Conservation (phyloP, 495 filamentous ascomycete species). For the Cercophora sp. region DNA sequence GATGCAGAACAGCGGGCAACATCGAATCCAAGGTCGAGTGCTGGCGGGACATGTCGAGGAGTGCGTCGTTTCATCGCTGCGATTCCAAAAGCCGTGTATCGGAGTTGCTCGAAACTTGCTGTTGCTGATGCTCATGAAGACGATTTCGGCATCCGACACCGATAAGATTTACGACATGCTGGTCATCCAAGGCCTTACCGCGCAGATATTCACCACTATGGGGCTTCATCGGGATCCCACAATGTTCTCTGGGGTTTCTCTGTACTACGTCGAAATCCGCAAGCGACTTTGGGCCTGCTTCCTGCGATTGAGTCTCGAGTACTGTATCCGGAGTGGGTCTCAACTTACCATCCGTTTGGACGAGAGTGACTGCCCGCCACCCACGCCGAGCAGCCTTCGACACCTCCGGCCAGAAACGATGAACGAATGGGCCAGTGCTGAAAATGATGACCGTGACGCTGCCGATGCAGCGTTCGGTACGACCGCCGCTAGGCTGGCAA, state of each 20-base stretch:
- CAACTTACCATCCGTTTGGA: conserved; percentile 13
- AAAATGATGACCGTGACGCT: conserved; percentile 1
- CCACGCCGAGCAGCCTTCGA: conserved; percentile 1
- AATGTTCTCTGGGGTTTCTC: conserved; percentile 13
- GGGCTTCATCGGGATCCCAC: conserved; percentile 19
- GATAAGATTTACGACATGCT: conserved; percentile 21
- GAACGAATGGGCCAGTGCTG: not conserved
- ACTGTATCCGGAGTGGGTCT: conserved; percentile 21
- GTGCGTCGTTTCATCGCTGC: conserved; percentile 8
- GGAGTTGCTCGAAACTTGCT: conserved; percentile 21
- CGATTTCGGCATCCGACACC: conserved; percentile 20
- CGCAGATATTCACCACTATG: conserved; percentile 19
- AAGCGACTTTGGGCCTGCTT: conserved; percentile 20
- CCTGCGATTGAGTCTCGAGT: conserved; percentile 18
- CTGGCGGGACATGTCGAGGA: conserved; percentile 17
- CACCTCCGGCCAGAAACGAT: not conserved
- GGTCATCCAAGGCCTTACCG: conserved; percentile 16
- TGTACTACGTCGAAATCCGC: conserved; percentile 18
- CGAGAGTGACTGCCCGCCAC: conserved; percentile 21
- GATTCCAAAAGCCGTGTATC: conserved; percentile 23
- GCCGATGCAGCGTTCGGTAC: conserved; percentile 12
- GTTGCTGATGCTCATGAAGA: conserved; percentile 14
- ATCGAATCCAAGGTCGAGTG: conserved; percentile 12
- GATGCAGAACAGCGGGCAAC: conserved; percentile 17
- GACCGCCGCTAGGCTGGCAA: conserved; percentile 12